Conservation (phyloP, 768 basidiomycete genomes). For the Cyathus striatus region DNA sequence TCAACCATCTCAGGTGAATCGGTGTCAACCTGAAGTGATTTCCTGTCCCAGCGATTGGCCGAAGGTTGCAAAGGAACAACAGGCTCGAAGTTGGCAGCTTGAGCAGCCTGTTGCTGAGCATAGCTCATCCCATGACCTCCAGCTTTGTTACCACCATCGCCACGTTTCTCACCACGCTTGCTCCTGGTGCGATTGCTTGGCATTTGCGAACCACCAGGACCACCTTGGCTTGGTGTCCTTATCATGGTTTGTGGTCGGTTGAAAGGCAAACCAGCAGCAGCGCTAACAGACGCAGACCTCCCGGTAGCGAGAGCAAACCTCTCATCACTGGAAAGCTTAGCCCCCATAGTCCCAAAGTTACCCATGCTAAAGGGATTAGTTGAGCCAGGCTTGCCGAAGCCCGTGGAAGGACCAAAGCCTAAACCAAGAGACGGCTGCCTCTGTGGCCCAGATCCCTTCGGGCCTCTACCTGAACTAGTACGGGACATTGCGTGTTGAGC, state of each 20-base stretch:
- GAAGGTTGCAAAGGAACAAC: conserved; percentile 72
- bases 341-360: conserved; percentile 43
- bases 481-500: conserved; percentile 45
- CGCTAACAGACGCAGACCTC: conserved; percentile 56
- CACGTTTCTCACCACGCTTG: conserved; percentile 81
- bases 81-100: conserved; percentile 43
- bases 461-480: conserved; percentile 60
- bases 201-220: conserved; percentile 44
- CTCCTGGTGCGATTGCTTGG: conserved; percentile 64
- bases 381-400: conserved; percentile 46
- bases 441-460: conserved; percentile 35
- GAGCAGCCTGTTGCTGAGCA: conserved; percentile 22
- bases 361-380: conserved; percentile 55
- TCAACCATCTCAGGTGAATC: conserved; percentile 86
- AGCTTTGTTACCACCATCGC: conserved; percentile 34
- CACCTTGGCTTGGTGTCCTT: conserved; percentile 65
- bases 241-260: conserved; percentile 57
- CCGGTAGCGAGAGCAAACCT: conserved; percentile 47
- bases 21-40: conserved; percentile 40
- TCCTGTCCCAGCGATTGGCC: conserved; percentile 83
- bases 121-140: conserved; percentile 32
- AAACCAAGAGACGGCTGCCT: conserved; percentile 45
- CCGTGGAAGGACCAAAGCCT: conserved; percentile 20
- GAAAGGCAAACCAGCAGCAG: conserved; percentile 44
- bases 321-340: conserved; percentile 68